Evolutionary conservation across 163 green algal genomes (phyloP).

Genomic region (Coccomyxa subellipsoidea): DNA sequence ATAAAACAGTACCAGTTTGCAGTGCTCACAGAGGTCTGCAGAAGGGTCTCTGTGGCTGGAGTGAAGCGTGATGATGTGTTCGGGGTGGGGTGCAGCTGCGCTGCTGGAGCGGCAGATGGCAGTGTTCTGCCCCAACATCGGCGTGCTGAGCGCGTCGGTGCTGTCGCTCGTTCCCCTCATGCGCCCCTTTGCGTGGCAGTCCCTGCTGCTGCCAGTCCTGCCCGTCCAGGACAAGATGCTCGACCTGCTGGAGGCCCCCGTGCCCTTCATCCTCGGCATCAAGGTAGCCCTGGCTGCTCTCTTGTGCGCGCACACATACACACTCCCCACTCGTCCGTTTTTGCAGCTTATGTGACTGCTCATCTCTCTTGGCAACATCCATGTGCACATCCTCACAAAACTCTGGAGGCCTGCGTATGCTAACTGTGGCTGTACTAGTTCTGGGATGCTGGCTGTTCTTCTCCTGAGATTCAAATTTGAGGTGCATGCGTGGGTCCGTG

Average conservation of each 20-base stretch:
- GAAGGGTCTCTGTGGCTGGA: neutral
- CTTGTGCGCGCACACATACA: too few relatives aligned
- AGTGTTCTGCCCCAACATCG: conserved; percentile 77
- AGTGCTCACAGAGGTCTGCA: too few relatives aligned
- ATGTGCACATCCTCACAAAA: too few relatives aligned
- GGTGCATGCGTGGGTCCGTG: neutral
- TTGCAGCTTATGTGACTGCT: too few relatives aligned
- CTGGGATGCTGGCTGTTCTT: neutral
- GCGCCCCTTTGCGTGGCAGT: conserved; percentile 78
- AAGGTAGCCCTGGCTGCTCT: too few relatives aligned
- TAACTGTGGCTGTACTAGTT: neutral
- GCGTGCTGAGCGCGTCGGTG: conserved; percentile 58
- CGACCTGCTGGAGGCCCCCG: conserved; percentile 75
- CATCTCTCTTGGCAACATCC: too few relatives aligned
- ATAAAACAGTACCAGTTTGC: too few relatives aligned
- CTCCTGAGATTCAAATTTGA: neutral
- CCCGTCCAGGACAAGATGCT: conserved; percentile 48
- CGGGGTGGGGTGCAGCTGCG: conserved; percentile 15
- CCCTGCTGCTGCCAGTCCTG: conserved; percentile 75
- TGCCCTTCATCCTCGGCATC: conserved; percentile 80
- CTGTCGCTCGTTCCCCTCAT: conserved; percentile 75
- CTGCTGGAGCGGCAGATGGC: conserved; percentile 79
- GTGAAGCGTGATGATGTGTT: neutral
- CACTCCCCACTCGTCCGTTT: too few relatives aligned
- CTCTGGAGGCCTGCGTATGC: too few relatives aligned